Evolutionary conservation across 805 yeast genomes (phyloP), one percentile per base, ranked within the genome.

Genomic region (Spathaspora boniae): DNA sequence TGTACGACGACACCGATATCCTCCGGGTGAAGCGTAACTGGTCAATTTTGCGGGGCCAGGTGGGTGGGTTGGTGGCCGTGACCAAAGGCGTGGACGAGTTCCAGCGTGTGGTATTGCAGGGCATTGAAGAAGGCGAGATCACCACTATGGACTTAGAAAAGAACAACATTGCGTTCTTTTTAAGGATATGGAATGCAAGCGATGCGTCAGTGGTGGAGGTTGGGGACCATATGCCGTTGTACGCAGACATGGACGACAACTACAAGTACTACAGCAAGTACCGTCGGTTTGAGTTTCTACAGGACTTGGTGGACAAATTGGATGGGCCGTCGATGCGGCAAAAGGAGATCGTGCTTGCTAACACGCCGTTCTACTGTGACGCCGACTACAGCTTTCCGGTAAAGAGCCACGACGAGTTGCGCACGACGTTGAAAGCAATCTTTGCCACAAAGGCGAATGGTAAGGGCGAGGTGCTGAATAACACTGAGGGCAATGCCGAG

Each of bases 301-400:
- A 22, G 11, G 12, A 22, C 12, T 22, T 22, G 11, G 41, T 40
- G 14, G 24, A 23, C 11, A 65, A 74, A 18, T 62, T 68, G 33
- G 78, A 70, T 28, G 74, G 71, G 33, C 68, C 74, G 19, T 81
- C 95, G 1, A 78, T 85, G 82, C 62, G 82, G 36, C 87, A 82
- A 47, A 74, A 83, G 36, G 89, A 85, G 46, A 72, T 72, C 8
- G 59, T 68, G 18, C 56, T 80, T 32, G 56, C 76, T 0, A 64
- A 62, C 24, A 58, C 64, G 2, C 58, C 72, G 0, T 82, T 76
- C 49, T 59, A 70, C 17, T 60, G 52, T 31, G 52, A 66, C 6
- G 16, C 16, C n/a, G 37, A 25, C 9, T 41, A 43, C 15, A 24
- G 16, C 20, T 30, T 35, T 9, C 14, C 20, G 3, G 11, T 37